Base-by-base conservation (phyloP, 2,329 filamentous ascomycete genomes). In the Fusarium proliferatum region DNA sequence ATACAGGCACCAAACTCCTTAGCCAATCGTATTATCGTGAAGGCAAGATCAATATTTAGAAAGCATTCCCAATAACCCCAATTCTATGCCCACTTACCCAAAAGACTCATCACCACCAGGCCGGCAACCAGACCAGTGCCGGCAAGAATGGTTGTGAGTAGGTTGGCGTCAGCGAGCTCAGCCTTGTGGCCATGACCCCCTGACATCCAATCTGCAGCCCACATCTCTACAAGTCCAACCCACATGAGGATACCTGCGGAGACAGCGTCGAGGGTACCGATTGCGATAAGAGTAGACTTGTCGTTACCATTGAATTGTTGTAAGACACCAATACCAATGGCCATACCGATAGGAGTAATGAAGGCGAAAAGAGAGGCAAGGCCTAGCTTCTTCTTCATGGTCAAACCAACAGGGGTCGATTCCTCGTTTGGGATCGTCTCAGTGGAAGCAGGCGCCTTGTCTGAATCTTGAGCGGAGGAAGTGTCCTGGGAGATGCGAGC, bases 161-260 rank as follows among this genome's bases (percentile, higher is more conserved):
- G 42, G 1, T 86, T 80, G 0, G 90, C 86, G 36, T 88, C 81
- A 21, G 87, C 80, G 79, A 93, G 81, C 77, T 92, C 89, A 26
- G 81, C 79, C 72, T 78, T 78, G 45, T 79, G 76, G 12, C 81
- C 82, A 42, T 83, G 81, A 13, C 73, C 64, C 23, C 87, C 88
- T 3, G 84, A 84, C 76, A 89, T 87, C 93, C 93, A 95, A 78
- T 95, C 93, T 45, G 88, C 85, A 5, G 91, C 91, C 89, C 91
- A 91, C 92, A 95, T 94, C 83, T 95, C 93, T 0, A 95, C 92
- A 3, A 95, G 82, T 4, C 92, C 92, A 4, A 95, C 92, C 92
- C 93, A 95, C n/a, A 93, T 84, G 38, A 95, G 85, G 49, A 96
- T 93, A 34, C 93, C 93, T 0, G 93, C 92, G 2, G 90, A 93